Evolutionary conservation across 371 early-diverging fungal genomes (phyloP), one percentile per base, ranked within the genome.

Genomic region (Mortierella sp.): DNA sequence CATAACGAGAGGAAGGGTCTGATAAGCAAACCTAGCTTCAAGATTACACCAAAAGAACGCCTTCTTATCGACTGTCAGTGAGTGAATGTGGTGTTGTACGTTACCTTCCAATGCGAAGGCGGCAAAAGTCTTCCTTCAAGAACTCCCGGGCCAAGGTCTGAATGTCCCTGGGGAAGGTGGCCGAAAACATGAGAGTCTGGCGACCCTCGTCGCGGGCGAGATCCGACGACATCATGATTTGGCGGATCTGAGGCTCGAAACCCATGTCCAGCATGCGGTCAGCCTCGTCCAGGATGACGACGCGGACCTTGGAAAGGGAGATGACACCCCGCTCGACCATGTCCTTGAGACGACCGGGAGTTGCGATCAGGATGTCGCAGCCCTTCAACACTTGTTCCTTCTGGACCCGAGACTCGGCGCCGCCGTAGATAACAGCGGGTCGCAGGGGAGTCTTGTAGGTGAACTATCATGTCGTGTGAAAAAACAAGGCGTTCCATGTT

Each of bases 241-340:
- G 91, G 80, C 97, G 93, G 41, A 99, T 91, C 90, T 92, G 68
- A 0, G 66, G 53, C 45, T 80, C 99, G 87, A 99, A 99, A 69
- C 99, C 99, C 99, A 99, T 98, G 86, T 99, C 99, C 73, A 99
- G 87, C 99, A 99, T 98, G 72, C 98, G 91, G 81, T 99, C 98
- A 11, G 98, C 98, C 83, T 99, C 99, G 88, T 99, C 99, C 73
- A 99, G 90, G 64, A 99, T 96, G 26, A 99, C 89, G 80, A 97
- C 98, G 37, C 87, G 95, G 52, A 99, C 96, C 68, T 96, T 88
- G 29, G 90, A 86, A 53, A 99, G 88, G 53, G 93, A 94, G 26
- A 97, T 88, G 70, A 90, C 89, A 24, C 93, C 92, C 67, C 93
- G 90, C 64, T 96, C 91, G 48, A 99, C 89, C 89, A 99, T 92